phyloP scores from a whole-genome alignment of 2,329 filamentous ascomycete species.

The Botrytis aclada region DNA sequence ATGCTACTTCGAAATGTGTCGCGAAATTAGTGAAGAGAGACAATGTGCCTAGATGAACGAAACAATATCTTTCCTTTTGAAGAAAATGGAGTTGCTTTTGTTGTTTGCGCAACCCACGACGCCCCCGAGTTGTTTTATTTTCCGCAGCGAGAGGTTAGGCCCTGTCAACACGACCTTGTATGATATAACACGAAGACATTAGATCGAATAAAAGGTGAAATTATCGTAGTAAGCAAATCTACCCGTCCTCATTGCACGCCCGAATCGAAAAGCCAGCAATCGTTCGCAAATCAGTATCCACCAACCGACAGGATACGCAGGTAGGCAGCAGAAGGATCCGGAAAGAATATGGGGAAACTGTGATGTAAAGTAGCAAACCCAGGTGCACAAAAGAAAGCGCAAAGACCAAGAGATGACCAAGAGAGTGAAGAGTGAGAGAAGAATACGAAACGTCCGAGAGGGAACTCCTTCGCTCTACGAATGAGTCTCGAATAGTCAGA shows the following conservation, averaged over 20 bases:
- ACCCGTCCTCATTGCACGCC: slow-evolving; percentile 10
- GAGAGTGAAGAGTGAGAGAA: slow-evolving; percentile 28
- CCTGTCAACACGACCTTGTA: slow-evolving; percentile 33
- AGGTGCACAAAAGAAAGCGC: slow-evolving; percentile 6
- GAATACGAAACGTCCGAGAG: slow-evolving; percentile 30
- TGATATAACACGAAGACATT: slow-evolving; percentile 30
- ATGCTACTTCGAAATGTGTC: slow-evolving; percentile 20
- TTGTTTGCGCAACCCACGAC: slow-evolving; percentile 26
- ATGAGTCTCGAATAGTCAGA: slow-evolving; percentile 13
- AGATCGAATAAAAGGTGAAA: slow-evolving; percentile 26
- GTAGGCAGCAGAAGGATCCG: slow-evolving; percentile 13
- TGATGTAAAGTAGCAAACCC: slow-evolving; percentile 20
- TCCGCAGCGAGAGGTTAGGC: slow-evolving; percentile 15
- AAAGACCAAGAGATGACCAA: slow-evolving; percentile 28
- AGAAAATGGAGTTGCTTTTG: slow-evolving; percentile 21
- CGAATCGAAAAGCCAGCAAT: slow-evolving; percentile 26
- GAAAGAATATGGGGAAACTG: slow-evolving; percentile 20
- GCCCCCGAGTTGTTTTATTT: slow-evolving; percentile 24
- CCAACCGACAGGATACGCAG: slow-evolving; percentile 13
- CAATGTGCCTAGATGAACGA: slow-evolving; percentile 19
- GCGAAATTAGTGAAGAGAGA: slow-evolving; percentile 19
- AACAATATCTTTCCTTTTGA: background rate
- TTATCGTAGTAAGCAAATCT: slow-evolving; percentile 6
- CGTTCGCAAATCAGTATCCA: slow-evolving; percentile 12
- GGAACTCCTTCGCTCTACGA: slow-evolving; percentile 17